Base-by-base conservation (phyloP, 2,329 filamentous ascomycete species). In the Aspergillus brunneoviolaceus region DNA sequence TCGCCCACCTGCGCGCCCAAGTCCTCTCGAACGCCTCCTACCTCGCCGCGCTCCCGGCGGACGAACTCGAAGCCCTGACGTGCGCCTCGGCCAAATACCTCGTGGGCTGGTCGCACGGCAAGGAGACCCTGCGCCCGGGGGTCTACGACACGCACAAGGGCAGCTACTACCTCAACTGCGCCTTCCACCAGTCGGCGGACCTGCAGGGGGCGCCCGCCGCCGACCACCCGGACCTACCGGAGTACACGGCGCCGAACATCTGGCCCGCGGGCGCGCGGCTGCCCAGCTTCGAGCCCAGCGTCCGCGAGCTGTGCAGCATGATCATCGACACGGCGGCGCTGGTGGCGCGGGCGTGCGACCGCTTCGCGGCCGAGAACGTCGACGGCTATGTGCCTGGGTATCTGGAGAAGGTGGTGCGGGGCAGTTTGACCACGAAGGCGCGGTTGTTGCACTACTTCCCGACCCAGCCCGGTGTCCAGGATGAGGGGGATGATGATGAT, bases 361-460 rank as follows among this genome's bases (percentile, higher is more conserved):
- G 84, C 58, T 98, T 92, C 76, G 95, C 93, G 2, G 83, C 87
- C 72, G 82, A 85, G 59, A 91, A 96, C 64, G 91, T 98, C 49
- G 79, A 85, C 0, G 89, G 82, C 2, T 98, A 98, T 72, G 86
- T 86, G 51, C 72, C 78, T 4, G 90, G 89, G 0, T 97, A 96
- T 71, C 81, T 99, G 4, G 92, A 97, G 78, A 86, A 87, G 57
- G 90, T 98, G 5, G 94, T 99, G 51, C 86, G 87, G 74, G 89
- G 87, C 0, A 96, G 92, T 52, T 88, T 87, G 35, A 96, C 90
- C 0, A 96, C 92, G 42, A 98, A 99, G 77, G 95, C 95, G 1
- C 83, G 95, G 12, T 81, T 99, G 29, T 79, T 98, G 68, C 95
- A 99, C 78, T 99, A 99, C 77, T 98, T 93, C 69, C 94, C 94